These are phyloP conservation scores for Sphaerobolus stellatus DNA, from an alignment of 1,284 basidiomycete genomes.

Conservation along the genomic window DNA sequence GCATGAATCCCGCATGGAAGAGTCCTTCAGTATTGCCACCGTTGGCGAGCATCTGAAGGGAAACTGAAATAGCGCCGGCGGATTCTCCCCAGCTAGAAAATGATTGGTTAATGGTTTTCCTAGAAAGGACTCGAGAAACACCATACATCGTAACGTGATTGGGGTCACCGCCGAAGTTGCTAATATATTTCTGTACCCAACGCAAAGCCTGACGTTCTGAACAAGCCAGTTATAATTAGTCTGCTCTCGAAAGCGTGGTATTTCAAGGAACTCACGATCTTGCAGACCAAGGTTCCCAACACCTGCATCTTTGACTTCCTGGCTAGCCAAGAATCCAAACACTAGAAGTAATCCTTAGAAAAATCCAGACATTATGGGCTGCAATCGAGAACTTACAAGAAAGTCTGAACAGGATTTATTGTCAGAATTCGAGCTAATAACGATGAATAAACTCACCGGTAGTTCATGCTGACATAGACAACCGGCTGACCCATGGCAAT, in stretches of 20 bases:
- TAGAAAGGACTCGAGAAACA: not conserved
- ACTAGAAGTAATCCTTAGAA: conserved; percentile 21
- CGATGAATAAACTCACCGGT: conserved; percentile 47
- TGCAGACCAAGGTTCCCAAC: conserved; percentile 51
- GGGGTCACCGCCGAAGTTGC: conserved; percentile 62
- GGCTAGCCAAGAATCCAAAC: conserved; percentile 50
- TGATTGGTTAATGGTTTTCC: not conserved
- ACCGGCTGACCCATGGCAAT: conserved; percentile 4
- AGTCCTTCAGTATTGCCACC: conserved; percentile 41
- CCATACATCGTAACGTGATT: conserved; percentile 55
- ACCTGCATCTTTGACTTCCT: conserved; percentile 47
- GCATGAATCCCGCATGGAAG: conserved; percentile 54
- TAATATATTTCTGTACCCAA: conserved; percentile 68
- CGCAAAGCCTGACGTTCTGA: conserved; percentile 54
- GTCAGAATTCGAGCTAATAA: conserved; percentile 49
- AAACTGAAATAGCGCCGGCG: conserved; percentile 56
- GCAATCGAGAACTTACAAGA: not conserved
- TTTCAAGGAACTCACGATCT: conserved; percentile 39
- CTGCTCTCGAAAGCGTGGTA: not conserved
- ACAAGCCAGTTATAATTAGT: not conserved
- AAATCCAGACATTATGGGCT: too few species aligned
- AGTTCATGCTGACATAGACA: conserved; percentile 14
- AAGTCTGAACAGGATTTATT: conserved; percentile 31
- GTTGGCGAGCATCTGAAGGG: conserved; percentile 54
- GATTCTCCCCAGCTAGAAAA: conserved; percentile 57